Conservation (phyloP, 768 basidiomycete species). For the Thelephora ganbajun region DNA sequence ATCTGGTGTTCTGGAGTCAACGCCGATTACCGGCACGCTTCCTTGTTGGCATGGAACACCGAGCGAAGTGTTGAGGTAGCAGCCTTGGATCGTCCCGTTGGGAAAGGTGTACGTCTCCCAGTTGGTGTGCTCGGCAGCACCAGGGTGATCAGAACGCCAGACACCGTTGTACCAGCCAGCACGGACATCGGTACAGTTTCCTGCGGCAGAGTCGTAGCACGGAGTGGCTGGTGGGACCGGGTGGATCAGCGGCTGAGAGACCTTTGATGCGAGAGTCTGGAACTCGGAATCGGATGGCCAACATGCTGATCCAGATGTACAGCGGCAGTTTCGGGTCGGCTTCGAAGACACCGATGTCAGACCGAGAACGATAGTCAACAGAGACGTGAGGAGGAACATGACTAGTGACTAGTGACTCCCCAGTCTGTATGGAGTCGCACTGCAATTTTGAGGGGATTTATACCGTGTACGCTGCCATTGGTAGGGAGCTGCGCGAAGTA, state of each 20-base stretch:
- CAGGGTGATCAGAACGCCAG: constrained; percentile 28
- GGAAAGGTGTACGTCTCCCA: constrained; percentile 20
- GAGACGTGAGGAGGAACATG: no score
- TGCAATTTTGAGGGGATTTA: no score
- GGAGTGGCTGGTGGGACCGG: constrained; percentile 26
- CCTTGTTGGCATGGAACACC: constrained; percentile 30
- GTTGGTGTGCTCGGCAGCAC: constrained; percentile 23
- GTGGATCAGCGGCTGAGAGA: constrained; percentile 30
- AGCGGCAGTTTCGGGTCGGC: not conserved
- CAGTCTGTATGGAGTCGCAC: no score
- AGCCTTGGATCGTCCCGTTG: constrained; percentile 35
- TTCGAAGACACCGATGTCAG: no score
- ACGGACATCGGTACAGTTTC: constrained; percentile 23
- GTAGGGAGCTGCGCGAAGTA: no score
- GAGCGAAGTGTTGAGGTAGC: constrained; percentile 31
- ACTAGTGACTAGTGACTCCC: no score
- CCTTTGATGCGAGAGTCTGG: constrained; percentile 16
- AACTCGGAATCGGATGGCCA: constrained; percentile 28
- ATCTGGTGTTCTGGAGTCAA: constrained; percentile 22
- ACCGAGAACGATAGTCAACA: no score
- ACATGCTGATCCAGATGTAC: constrained; percentile 11
- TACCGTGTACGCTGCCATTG: no score
- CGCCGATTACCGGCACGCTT: constrained; percentile 25
- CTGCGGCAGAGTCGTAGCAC: constrained; percentile 26
- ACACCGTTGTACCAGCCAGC: constrained; percentile 17